phyloP scores from a whole-genome alignment of 2,329 filamentous ascomycete species.

The Arthrobotrys pseudoclavata region DNA sequence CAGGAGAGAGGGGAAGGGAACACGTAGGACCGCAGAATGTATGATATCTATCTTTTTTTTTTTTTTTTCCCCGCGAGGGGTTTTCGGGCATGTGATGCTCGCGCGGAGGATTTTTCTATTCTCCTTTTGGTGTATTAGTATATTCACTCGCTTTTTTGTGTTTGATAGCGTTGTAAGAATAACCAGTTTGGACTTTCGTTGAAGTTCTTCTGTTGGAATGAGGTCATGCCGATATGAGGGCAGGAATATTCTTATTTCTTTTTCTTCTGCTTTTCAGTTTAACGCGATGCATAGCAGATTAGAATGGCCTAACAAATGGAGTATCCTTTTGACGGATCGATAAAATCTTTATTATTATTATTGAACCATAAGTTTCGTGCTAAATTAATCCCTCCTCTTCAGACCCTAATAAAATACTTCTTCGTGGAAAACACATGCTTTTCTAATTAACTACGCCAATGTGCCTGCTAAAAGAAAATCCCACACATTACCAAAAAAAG shows the following conservation, averaged over 20 bases:
- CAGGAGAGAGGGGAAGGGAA: constrained; percentile 10
- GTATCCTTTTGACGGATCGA: constrained; percentile 1
- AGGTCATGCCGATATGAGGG: not conserved
- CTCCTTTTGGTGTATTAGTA: constrained; percentile 6
- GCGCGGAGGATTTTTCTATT: not conserved
- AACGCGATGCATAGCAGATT: constrained; percentile 4
- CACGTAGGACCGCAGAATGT: constrained; percentile 25
- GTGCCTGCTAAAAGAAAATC: constrained; percentile 5
- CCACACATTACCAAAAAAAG: constrained; percentile 5
- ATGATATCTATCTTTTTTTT: not conserved
- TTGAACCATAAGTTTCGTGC: not conserved
- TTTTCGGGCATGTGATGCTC: constrained; percentile 21
- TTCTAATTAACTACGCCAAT: constrained; percentile 5
- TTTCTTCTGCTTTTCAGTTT: not conserved
- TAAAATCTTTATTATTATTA: constrained; percentile 3
- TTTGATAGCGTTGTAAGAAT: constrained; percentile 29
- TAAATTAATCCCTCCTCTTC: not conserved
- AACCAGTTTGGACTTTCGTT: constrained; percentile 23
- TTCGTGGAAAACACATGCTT: not conserved
- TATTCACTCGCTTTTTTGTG: not conserved
- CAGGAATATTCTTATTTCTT: not conserved
- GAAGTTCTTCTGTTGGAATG: constrained; percentile 6
- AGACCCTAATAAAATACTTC: not conserved
- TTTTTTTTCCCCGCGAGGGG: not conserved
- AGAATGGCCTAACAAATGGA: constrained; percentile 23